These are phyloP conservation scores for Nidula niveotomentosa DNA, from an alignment of 1,284 basidiomycete species.

Conservation along the genomic window DNA sequence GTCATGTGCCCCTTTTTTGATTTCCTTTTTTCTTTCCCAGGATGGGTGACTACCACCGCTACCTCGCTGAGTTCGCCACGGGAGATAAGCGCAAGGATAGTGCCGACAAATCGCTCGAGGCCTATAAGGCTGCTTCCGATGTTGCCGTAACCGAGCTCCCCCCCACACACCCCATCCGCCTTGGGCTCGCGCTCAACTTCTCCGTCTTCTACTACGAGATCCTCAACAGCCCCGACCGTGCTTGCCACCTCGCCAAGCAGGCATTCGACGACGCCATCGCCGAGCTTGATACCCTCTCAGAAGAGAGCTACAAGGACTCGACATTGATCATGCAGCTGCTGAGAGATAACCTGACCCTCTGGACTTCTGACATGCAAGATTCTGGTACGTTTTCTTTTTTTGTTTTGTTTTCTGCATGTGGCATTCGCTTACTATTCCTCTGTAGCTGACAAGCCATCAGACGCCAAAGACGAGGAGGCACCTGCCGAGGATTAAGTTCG, in stretches of 20 bases:
- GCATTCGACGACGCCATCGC: constrained; percentile 99
- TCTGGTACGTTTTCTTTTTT: constrained; percentile 53
- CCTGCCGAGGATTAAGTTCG: constrained; percentile 56
- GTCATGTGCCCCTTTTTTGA: constrained; percentile 1
- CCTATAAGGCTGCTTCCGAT: constrained; percentile 99
- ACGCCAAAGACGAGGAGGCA: constrained; percentile 61
- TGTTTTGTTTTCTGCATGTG: background rate
- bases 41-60: constrained; percentile 99
- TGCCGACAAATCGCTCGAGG: constrained; percentile 98
- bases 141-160: constrained; percentile 98
- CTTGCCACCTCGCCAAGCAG: constrained; percentile 99
- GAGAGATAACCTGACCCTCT: constrained; percentile 97
- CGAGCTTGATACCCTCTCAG: constrained; percentile 98
- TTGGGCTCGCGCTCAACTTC: constrained; percentile 99
- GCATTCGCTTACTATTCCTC: constrained; percentile 10
- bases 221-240: constrained; percentile 98
- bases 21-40: constrained; percentile 38
- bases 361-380: constrained; percentile 98
- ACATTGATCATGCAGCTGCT: constrained; percentile 99
- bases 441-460: constrained; percentile 63
- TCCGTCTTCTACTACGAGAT: constrained; percentile 99
- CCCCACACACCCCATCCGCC: constrained; percentile 98
- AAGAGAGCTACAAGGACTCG: constrained; percentile 99
- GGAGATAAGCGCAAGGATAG: constrained; percentile 99
- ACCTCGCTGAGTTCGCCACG: constrained; percentile 99